These are phyloP conservation scores for Nidularia pulvinata DNA, from an alignment of 768 basidiomycete genomes.

Conservation along the genomic window DNA sequence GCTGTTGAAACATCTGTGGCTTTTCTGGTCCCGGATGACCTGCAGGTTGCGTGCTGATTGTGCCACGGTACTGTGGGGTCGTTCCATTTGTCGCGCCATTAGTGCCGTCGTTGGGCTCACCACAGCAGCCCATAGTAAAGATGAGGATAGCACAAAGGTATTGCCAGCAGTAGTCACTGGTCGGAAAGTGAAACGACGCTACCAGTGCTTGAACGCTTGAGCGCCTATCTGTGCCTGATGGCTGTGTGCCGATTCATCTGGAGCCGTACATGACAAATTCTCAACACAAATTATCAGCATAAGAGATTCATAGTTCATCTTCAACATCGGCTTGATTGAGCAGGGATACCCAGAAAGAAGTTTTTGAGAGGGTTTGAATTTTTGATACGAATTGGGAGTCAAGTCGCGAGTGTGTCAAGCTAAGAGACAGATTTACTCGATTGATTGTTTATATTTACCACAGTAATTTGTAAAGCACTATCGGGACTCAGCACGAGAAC, in stretches of 20 bases:
- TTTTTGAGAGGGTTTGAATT: too few relatives aligned
- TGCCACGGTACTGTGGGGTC: constrained; percentile 19
- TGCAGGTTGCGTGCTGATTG: constrained; percentile 50
- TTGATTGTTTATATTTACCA: too few relatives aligned
- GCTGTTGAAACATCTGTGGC: constrained; percentile 35
- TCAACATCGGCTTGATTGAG: too few relatives aligned
- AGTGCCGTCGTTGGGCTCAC: constrained; percentile 34
- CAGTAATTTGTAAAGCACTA: too few relatives aligned
- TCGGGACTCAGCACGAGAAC: too few relatives aligned
- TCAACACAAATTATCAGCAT: background rate
- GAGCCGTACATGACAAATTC: too few relatives aligned
- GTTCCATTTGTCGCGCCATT: constrained; percentile 25
- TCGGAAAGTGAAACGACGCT: background rate
- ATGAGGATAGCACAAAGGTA: constrained; percentile 2
- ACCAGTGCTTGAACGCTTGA: background rate
- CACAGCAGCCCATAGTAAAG: constrained; percentile 68
- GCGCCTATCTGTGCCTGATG: constrained; percentile 19
- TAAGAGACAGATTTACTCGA: too few relatives aligned
- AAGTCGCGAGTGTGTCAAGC: too few relatives aligned
- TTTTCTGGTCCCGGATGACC: constrained; percentile 40
- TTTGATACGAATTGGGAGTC: too few relatives aligned
- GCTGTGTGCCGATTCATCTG: constrained; percentile 16
- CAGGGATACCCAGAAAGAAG: too few relatives aligned
- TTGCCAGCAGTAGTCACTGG: background rate
- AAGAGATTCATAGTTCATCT: background rate